Conservation (phyloP, 345 rosid species). For the Iberis pinnata region DNA sequence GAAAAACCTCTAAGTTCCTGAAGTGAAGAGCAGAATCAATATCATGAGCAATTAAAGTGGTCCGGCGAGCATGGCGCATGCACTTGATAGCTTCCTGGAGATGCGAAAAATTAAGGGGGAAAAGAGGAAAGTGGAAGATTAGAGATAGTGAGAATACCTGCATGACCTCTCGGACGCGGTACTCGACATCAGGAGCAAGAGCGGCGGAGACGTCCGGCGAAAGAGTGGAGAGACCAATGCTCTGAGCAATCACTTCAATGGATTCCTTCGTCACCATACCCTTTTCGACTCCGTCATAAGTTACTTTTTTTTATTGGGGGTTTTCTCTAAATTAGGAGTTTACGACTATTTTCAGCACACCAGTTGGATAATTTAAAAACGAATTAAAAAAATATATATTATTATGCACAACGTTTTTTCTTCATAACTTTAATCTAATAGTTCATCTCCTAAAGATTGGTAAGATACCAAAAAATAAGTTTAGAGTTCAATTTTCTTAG, state of each 20-base stretch:
- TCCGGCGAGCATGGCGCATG: constrained; percentile 82
- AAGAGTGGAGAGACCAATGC: constrained; percentile 62
- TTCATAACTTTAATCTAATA: too few species aligned
- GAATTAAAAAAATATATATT: too few species aligned
- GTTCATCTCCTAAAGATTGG: too few species aligned
- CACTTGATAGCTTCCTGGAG: constrained; percentile 82
- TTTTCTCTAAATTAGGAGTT: too few species aligned
- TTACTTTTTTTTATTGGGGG: too few species aligned
- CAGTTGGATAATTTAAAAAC: too few species aligned
- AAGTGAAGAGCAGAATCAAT: constrained; percentile 71
- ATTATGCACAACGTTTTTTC: too few species aligned
- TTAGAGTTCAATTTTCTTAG: too few species aligned
- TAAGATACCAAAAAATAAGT: too few species aligned
- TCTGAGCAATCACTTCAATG: constrained; percentile 80
- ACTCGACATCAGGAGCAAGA: constrained; percentile 78
- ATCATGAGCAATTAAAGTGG: constrained; percentile 51
- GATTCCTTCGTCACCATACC: constrained; percentile 58
- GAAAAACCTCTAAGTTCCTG: constrained; percentile 66
- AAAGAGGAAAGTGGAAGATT: neutral
- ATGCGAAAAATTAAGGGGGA: neutral
- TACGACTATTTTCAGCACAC: too few species aligned
- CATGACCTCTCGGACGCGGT: constrained; percentile 78
- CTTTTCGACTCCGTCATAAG: too few species aligned
- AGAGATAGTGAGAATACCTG: constrained; percentile 38
- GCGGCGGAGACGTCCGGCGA: constrained; percentile 59